Base-by-base conservation (phyloP, 2,329 filamentous ascomycete species). In the Arthrobotrys sinensis region DNA sequence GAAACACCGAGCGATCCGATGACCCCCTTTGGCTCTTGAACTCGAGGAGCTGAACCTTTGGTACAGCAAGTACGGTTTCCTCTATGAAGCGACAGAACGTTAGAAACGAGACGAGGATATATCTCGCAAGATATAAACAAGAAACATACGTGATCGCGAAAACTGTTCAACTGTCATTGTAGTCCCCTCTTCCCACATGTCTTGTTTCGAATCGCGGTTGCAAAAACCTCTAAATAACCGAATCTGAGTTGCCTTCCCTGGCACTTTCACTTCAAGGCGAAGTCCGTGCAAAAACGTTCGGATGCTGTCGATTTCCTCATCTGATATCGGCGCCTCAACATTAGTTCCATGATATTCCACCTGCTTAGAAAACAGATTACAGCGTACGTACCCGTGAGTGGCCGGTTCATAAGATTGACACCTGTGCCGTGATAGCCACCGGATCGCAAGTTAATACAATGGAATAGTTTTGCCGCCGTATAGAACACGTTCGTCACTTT, bases 401-500 rank as follows among this genome's bases (percentile, higher is more conserved):
- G 10, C n/a, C 4, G 11, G 12, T 68, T 64, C 2, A 6, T 6
- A 14, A 34, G 32, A 19, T n/a, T 68, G 14, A 32, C 34, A 14
- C 43, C 14, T 28, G 5, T 38, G 11, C n/a, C 14, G 7, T 36
- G 1, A 38, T 48, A 2, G 7, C 45, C 19, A 3, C 32, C 16
- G 3, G 32, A 36, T 5, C 52, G 14, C n/a, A 76, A 21, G 0
- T 36, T 52, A 19, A 76, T 55, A 32, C 16, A 36, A 4, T 55
- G 10, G 11, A 7, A 4, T 19, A 28, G 24, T 34, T 21, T 3
- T 1, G 0, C 19, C n/a, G 85, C 1, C 85, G 80, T 85, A 82
- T 89, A 90, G 81, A 89, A 91, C 0, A 89, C 88, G 1, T 86
- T 85, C 52, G 88, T 87, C 7, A 88, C 88, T 28, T 91, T 89